Percentiles rank a stretch among this genome's conserved stretches.
These are phyloP conservation scores for Plasmodium blacklocki DNA, from an alignment of 169 alveolate species.

Conservation along the genomic window DNA sequence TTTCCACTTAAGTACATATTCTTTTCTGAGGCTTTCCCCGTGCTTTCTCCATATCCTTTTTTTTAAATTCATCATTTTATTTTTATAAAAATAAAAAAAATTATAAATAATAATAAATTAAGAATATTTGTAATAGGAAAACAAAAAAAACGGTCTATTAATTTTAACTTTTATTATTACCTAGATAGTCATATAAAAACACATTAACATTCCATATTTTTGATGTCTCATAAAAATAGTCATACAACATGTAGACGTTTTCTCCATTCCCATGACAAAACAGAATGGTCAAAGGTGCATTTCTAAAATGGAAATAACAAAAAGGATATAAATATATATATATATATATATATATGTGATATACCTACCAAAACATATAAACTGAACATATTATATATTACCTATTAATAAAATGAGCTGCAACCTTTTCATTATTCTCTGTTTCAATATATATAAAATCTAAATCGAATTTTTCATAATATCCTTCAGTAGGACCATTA, in stretches of 20 bases:
- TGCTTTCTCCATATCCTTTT: slow-evolving; percentile 76
- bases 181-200: slow-evolving; percentile 59
- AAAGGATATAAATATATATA: slow-evolving; percentile 14
- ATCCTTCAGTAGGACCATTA: slow-evolving; percentile 61
- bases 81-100: neutral
- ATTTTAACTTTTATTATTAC: slow-evolving; percentile 32
- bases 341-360: slow-evolving; percentile 6
- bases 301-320: slow-evolving; percentile 14
- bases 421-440: slow-evolving; percentile 52
- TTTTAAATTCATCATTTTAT: slow-evolving; percentile 20
- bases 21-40: slow-evolving; percentile 53
- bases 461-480: slow-evolving; percentile 55
- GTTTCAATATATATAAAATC: slow-evolving; percentile 67
- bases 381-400: neutral
- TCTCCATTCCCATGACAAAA: slow-evolving; percentile 74
- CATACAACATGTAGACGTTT: slow-evolving; percentile 74
- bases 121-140: slow-evolving; percentile 3
- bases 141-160: slow-evolving; percentile 6
- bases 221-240: slow-evolving; percentile 62
- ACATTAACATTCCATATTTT: slow-evolving; percentile 70
- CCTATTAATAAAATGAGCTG: slow-evolving; percentile 74
- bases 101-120: slow-evolving; percentile 10
- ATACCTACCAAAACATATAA: neutral
- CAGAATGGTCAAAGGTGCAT: slow-evolving; percentile 56
- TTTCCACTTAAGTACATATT: slow-evolving; percentile 69